These are phyloP conservation scores for Dipodascopsis tothii DNA, from an alignment of 805 yeast genomes.

Conservation along the genomic window DNA sequence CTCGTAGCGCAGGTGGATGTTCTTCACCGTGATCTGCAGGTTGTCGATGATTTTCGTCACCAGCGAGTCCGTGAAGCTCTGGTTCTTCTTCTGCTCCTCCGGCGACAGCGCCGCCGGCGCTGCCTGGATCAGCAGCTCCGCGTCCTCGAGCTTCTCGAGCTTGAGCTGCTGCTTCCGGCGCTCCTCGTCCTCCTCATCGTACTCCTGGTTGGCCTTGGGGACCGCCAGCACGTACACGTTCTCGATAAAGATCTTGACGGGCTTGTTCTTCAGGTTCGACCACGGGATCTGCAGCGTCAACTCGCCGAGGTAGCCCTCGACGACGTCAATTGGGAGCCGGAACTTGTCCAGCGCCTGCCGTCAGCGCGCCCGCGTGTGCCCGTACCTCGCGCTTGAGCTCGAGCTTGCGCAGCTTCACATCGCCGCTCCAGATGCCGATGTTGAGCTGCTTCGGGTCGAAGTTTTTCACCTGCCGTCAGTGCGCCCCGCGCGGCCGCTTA, in stretches of 20 bases:
- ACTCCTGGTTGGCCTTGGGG: constrained; percentile 50
- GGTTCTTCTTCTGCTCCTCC: constrained; percentile 45
- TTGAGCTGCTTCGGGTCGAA: constrained; percentile 92
- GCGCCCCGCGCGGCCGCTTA: constrained; percentile 13
- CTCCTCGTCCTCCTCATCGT: constrained; percentile 53
- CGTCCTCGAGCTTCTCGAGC: constrained; percentile 56
- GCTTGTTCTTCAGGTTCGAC: constrained; percentile 87
- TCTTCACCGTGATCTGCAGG: constrained; percentile 80
- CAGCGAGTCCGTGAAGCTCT: constrained; percentile 77
- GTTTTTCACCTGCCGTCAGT: constrained; percentile 63
- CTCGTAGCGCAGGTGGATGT: constrained; percentile 88
- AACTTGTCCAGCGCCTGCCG: constrained; percentile 67
- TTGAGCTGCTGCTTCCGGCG: constrained; percentile 59
- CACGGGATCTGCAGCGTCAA: constrained; percentile 90
- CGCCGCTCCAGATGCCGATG: constrained; percentile 97
- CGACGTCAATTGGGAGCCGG: constrained; percentile 77
- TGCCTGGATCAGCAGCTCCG: constrained; percentile 43
- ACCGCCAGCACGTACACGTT: constrained; percentile 77
- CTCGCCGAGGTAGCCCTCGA: constrained; percentile 83
- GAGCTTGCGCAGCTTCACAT: constrained; percentile 74
- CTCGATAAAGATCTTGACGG: constrained; percentile 79
- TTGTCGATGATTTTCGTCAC: constrained; percentile 81
- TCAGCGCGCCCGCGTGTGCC: not conserved
- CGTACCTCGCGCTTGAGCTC: constrained; percentile 65
- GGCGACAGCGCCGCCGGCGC: constrained; percentile 33